Evolutionary conservation across 2,329 filamentous ascomycete genomes (phyloP).

Genomic region (Alternaria viburni): DNA sequence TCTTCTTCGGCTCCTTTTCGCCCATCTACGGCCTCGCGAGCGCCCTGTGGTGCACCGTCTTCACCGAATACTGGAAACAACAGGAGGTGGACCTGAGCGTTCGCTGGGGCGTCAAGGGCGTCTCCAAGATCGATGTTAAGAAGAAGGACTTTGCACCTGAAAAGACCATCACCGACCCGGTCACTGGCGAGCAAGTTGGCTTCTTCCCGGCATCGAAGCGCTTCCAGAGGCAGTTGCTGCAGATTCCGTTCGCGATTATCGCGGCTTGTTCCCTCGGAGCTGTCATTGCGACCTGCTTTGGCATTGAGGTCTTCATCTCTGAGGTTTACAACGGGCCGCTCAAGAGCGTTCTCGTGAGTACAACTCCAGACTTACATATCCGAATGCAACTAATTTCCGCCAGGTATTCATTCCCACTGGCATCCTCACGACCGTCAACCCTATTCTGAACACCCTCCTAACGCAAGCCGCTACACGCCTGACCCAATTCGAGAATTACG

Average conservation of each 20-base stretch:
- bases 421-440: constrained; percentile 81
- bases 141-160: constrained; percentile 82
- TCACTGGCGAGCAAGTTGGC: constrained; percentile 79
- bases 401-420: constrained; percentile 88
- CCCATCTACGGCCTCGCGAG: constrained; percentile 78
- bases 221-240: constrained; percentile 76
- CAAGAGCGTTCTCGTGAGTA: constrained; percentile 78
- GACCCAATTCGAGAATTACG: constrained; percentile 89
- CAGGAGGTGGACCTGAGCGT: constrained; percentile 86
- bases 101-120: constrained; percentile 86
- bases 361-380: not conserved
- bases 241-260: constrained; percentile 82
- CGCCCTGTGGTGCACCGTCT: constrained; percentile 83
- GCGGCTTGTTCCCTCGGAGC: constrained; percentile 76
- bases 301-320: constrained; percentile 92
- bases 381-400: not conserved
- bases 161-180: constrained; percentile 74
- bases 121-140: constrained; percentile 79
- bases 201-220: constrained; percentile 79
- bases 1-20: constrained; percentile 85
- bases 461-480: constrained; percentile 77
- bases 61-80: constrained; percentile 96
- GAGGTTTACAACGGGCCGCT: constrained; percentile 91
- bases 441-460: constrained; percentile 76
- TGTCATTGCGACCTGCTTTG: constrained; percentile 85